phyloP scores from a whole-genome alignment of 1,284 basidiomycete species.

The Coniferiporia weirii region DNA sequence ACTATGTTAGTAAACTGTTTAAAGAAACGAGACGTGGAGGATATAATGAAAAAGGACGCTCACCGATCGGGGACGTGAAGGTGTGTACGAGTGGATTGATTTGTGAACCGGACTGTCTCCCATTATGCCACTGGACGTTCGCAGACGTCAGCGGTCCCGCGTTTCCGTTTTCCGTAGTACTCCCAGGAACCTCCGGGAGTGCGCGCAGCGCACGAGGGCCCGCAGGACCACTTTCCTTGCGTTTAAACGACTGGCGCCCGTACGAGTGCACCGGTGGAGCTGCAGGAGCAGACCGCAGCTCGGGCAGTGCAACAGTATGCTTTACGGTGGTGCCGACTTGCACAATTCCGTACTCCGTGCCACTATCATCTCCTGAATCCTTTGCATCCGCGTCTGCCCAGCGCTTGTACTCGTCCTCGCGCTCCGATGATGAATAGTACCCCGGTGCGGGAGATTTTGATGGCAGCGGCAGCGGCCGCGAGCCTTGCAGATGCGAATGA shows the following conservation, averaged over 20 bases:
- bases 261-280: neutral
- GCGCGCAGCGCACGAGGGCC: neutral
- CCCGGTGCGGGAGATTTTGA: no score
- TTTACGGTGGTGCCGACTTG: neutral
- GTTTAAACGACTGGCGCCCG: no score
- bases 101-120: neutral
- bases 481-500: neutral
- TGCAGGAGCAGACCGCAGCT: neutral
- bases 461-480: neutral
- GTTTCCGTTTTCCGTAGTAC: neutral
- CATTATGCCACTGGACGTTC: conserved; percentile 12
- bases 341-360: no score
- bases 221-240: neutral
- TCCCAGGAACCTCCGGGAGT: neutral
- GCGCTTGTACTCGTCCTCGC: no score
- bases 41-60: neutral
- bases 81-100: conserved; percentile 13
- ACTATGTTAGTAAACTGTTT: neutral
- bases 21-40: neutral
- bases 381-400: no score
- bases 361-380: no score
- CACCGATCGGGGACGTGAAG: conserved; percentile 14
- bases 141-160: conserved; percentile 6
- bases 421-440: no score
- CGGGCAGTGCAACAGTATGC: neutral